These are phyloP conservation scores for Podaxis sp. DNA, from an alignment of 768 basidiomycete genomes.

Conservation along the genomic window DNA sequence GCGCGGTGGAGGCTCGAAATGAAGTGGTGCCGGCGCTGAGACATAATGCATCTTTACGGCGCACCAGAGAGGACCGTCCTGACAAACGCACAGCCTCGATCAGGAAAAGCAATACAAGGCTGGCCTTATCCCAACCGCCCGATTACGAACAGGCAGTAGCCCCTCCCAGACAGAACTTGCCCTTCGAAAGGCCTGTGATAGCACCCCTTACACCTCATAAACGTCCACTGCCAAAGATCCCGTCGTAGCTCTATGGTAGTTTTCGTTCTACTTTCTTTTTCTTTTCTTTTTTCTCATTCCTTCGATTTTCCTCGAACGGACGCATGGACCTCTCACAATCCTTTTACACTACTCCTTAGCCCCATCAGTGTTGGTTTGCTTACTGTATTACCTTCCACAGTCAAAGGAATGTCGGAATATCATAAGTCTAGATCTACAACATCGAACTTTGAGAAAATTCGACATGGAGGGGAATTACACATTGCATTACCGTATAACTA, in stretches of 20 bases:
- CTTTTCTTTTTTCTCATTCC: not conserved
- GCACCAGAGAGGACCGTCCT: not conserved
- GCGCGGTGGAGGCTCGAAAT: not conserved
- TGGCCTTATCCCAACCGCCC: not conserved
- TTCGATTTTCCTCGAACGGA: not conserved
- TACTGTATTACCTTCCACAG: not conserved
- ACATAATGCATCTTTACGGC: not conserved
- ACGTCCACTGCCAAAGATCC: slow-evolving; percentile 7
- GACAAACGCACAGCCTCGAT: not conserved
- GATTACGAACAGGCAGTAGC: not conserved
- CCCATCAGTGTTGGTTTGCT: not conserved
- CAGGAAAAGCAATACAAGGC: not conserved
- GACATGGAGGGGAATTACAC: slow-evolving; percentile 11
- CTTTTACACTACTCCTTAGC: not conserved
- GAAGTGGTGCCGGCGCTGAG: too few relatives aligned
- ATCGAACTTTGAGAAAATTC: slow-evolving; percentile 1
- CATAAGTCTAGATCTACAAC: slow-evolving; percentile 9
- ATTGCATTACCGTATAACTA: slow-evolving; percentile 10
- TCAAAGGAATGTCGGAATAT: not conserved
- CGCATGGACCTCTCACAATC: not conserved
- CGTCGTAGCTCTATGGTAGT: not conserved
- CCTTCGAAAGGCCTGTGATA: not conserved
- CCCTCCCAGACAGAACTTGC: not conserved
- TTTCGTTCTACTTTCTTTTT: too few relatives aligned
- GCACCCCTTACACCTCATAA: not conserved